These are phyloP conservation scores for Lachancea cidri DNA, from an alignment of 805 yeast genomes.

Conservation along the genomic window DNA sequence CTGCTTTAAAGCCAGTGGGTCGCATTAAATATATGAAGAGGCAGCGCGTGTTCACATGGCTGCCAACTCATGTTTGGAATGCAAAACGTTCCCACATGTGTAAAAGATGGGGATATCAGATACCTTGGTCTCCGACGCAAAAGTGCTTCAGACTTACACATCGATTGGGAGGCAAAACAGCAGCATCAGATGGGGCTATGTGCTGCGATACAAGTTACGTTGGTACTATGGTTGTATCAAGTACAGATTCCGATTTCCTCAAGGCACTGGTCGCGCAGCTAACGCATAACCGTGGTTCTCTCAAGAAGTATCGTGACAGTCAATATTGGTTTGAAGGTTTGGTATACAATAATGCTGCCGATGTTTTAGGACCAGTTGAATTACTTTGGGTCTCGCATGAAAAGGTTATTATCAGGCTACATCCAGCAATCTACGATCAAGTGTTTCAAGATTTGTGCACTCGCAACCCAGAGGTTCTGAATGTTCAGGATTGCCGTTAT, in stretches of 20 bases:
- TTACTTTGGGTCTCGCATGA: slow-evolving; percentile 27
- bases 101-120: slow-evolving; percentile 72
- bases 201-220: slow-evolving; percentile 68
- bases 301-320: slow-evolving; percentile 23
- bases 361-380: slow-evolving; percentile 29
- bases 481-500: slow-evolving; percentile 64
- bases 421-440: slow-evolving; percentile 44
- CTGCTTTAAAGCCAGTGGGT: slow-evolving; percentile 44
- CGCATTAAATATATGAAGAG: slow-evolving; percentile 59
- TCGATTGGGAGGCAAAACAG: slow-evolving; percentile 42
- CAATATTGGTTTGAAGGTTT: slow-evolving; percentile 28
- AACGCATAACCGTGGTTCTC: slow-evolving; percentile 22
- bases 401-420: slow-evolving; percentile 39
- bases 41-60: slow-evolving; percentile 71
- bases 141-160: slow-evolving; percentile 77
- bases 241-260: slow-evolving; percentile 7
- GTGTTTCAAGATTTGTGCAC: slow-evolving; percentile 33
- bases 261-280: slow-evolving; percentile 18
- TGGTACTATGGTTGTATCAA: slow-evolving; percentile 42
- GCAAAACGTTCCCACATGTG: slow-evolving; percentile 88
- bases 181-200: slow-evolving; percentile 49
- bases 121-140: slow-evolving; percentile 81
- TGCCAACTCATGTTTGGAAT: slow-evolving; percentile 94
- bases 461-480: slow-evolving; percentile 22
- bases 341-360: slow-evolving; percentile 17